Conservation (phyloP, 2,329 filamentous ascomycete genomes). For the Diaporthe longicolla region DNA sequence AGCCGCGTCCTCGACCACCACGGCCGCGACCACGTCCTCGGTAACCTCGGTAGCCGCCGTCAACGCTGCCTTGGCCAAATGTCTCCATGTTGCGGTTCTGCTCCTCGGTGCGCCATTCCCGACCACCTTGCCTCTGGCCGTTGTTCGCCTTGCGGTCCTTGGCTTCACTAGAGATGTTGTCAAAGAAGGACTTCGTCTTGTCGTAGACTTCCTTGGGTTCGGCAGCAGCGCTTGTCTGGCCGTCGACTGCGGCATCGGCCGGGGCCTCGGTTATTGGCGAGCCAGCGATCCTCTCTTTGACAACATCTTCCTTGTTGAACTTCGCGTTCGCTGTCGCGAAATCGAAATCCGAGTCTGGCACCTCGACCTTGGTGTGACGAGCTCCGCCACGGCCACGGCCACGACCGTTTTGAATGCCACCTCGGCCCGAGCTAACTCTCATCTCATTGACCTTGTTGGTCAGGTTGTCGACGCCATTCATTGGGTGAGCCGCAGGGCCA, state of each 20-base stretch:
- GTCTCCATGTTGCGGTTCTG: conserved; percentile 97
- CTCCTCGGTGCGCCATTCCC: conserved; percentile 92
- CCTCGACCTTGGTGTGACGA: conserved; percentile 79
- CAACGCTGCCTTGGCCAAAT: conserved; percentile 96
- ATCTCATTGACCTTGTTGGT: conserved; percentile 84
- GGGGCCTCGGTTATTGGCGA: conserved; percentile 73
- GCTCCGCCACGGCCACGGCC: conserved; percentile 59
- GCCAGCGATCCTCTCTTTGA: conserved; percentile 87
- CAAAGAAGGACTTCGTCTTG: conserved; percentile 92
- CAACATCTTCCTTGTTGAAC: conserved; percentile 88
- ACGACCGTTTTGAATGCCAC: conserved; percentile 62
- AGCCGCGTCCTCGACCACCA: conserved; percentile 65
- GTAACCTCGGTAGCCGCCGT: conserved; percentile 81
- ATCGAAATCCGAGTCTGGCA: conserved; percentile 92
- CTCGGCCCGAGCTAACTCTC: conserved; percentile 72
- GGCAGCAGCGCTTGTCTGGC: conserved; percentile 18
- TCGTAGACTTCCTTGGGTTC: conserved; percentile 76
- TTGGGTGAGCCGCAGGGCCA: conserved; percentile 49
- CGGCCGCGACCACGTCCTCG: conserved; percentile 85
- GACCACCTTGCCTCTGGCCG: conserved; percentile 78
- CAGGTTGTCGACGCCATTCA: conserved; percentile 75
- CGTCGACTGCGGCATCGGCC: conserved; percentile 58
- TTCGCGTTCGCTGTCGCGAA: conserved; percentile 90
- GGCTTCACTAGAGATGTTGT: conserved; percentile 96
- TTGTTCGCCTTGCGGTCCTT: conserved; percentile 86